Percentiles rank a stretch among this genome's conserved stretches.
These are phyloP conservation scores for Miscanthus sacchariflorus DNA, from an alignment of 202 grass and related monocot genomes.

Conservation along the genomic window DNA sequence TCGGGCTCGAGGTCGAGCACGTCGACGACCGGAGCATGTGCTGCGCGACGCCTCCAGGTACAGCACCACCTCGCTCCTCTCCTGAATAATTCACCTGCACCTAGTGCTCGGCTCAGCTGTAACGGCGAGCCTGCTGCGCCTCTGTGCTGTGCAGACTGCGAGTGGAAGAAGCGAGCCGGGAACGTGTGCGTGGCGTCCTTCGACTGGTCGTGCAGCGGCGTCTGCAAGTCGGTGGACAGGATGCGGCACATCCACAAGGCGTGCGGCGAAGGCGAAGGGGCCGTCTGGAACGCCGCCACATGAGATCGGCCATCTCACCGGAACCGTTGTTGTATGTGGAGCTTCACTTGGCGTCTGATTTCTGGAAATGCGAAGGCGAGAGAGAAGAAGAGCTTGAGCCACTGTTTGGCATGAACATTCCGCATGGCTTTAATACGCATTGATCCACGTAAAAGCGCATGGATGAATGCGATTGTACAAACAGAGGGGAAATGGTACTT, in stretches of 20 bases:
- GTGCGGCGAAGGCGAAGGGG: conserved; percentile 81
- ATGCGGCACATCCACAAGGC: conserved; percentile 82
- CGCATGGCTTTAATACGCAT: too few relatives aligned
- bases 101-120: background rate
- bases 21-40: conserved; percentile 95
- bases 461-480: background rate
- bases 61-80: too few relatives aligned
- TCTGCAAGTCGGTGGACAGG: conserved; percentile 81
- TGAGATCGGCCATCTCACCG: background rate
- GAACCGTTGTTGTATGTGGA: background rate
- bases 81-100: background rate
- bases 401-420: background rate
- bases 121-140: background rate
- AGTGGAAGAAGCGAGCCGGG: conserved; percentile 84
- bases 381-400: background rate
- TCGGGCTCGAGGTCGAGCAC: conserved; percentile 92
- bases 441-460: background rate
- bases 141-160: conserved; percentile 55
- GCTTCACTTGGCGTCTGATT: background rate
- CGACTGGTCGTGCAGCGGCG: conserved; percentile 90
- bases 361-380: background rate
- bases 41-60: conserved; percentile 91
- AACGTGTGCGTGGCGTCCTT: conserved; percentile 85
- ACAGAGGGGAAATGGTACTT: background rate
- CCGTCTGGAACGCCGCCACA: conserved; percentile 64